phyloP scores from a whole-genome alignment of 2,329 filamentous ascomycete species.

The Alternaria arbusti region DNA sequence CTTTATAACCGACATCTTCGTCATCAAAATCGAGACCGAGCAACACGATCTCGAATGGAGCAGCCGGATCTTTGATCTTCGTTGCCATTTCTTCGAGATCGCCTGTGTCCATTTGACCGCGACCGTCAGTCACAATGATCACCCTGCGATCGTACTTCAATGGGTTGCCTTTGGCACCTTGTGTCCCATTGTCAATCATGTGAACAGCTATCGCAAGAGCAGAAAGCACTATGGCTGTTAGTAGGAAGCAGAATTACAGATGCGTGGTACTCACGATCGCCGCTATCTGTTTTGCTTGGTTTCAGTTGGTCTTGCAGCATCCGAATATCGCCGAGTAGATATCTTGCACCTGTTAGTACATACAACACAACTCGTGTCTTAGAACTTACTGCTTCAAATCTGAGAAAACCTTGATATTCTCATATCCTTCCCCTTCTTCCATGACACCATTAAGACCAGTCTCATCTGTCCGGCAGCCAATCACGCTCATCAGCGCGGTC shows the following conservation, averaged over 20 bases:
- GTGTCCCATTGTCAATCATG: constrained; percentile 89
- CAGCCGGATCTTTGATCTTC: constrained; percentile 72
- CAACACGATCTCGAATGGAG: constrained; percentile 76
- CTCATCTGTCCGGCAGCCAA: constrained; percentile 80
- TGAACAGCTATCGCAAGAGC: constrained; percentile 84
- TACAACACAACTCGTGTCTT: too few species aligned
- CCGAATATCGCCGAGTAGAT: constrained; percentile 72
- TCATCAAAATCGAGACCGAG: constrained; percentile 95
- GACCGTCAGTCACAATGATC: constrained; percentile 83
- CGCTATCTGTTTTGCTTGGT: constrained; percentile 70
- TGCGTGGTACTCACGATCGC: constrained; percentile 67
- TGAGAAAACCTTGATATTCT: constrained; percentile 77
- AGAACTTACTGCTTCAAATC: constrained; percentile 64
- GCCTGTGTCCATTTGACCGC: constrained; percentile 73
- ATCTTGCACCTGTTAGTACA: constrained; percentile 42
- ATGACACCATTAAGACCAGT: constrained; percentile 55
- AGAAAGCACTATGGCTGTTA: constrained; percentile 66
- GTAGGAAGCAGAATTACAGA: constrained; percentile 15
- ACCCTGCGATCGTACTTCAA: constrained; percentile 59
- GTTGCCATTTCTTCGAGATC: constrained; percentile 71
- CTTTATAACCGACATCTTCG: constrained; percentile 85
- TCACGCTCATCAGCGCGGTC: constrained; percentile 75
- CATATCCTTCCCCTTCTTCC: constrained; percentile 72
- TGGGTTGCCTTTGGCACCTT: constrained; percentile 62
- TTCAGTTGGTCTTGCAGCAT: constrained; percentile 68